Conservation (phyloP, 176 grass and related monocot genomes). For the Juncus effusus region DNA sequence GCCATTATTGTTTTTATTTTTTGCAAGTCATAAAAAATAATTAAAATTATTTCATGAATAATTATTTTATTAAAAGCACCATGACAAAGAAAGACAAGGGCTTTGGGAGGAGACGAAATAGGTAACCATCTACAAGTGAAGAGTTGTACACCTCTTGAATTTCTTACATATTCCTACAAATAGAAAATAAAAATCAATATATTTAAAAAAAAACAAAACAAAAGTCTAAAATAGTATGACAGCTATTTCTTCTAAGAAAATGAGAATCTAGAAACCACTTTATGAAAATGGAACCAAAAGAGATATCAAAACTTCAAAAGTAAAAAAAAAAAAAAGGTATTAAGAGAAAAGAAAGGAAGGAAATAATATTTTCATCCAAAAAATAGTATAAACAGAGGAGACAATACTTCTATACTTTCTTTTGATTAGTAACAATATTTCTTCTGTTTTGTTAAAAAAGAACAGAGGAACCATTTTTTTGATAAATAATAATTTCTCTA, state of each 20-base stretch:
- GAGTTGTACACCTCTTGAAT: slow-evolving; percentile 60
- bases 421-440: not conserved
- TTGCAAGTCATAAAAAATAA: not conserved
- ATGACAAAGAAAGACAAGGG: slow-evolving; percentile 94
- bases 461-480: not conserved
- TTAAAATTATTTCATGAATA: not conserved
- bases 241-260: not conserved
- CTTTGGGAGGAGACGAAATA: slow-evolving; percentile 49
- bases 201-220: not conserved
- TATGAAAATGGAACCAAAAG: not conserved
- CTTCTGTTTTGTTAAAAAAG: not conserved
- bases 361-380: not conserved
- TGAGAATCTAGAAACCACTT: not conserved
- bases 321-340: not conserved
- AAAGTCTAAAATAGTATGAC: not conserved
- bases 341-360: not conserved
- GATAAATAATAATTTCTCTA: slow-evolving; percentile 5
- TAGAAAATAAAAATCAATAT: not conserved
- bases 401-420: not conserved
- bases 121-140: slow-evolving; percentile 93
- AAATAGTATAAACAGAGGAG: not conserved
- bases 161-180: slow-evolving; percentile 67
- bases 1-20: slow-evolving; percentile 2
- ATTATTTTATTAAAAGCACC: slow-evolving; percentile 30
- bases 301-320: not conserved